Evolutionary conservation across 768 basidiomycete genomes (phyloP).

Genomic region (Naganishia randhawae): DNA sequence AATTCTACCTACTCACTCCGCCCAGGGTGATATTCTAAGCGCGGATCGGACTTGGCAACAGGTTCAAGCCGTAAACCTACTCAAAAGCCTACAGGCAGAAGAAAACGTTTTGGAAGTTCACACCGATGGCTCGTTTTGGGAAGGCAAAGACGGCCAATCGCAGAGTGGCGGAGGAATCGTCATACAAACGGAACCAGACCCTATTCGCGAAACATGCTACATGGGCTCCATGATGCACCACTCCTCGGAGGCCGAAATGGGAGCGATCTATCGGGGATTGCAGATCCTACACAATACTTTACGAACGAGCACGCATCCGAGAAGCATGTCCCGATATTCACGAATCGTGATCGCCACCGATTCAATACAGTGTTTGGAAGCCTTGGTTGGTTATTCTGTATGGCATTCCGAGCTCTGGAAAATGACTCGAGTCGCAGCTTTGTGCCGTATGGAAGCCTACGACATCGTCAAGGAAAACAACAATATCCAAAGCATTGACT

Average conservation of each 20-base stretch:
- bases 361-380: not conserved
- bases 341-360: constrained; percentile 8
- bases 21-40: not conserved
- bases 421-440: not conserved
- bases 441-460: constrained; percentile 12
- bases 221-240: constrained; percentile 24
- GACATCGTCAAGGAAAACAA: not conserved
- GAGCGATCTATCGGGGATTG: constrained; percentile 12
- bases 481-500: constrained; percentile 3
- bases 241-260: constrained; percentile 7
- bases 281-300: not conserved
- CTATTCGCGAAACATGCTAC: constrained; percentile 10
- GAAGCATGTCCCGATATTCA: not conserved
- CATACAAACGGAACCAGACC: not conserved
- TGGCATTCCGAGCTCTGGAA: not conserved
- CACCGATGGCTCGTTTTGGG: constrained; percentile 5
- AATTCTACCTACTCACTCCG: not conserved
- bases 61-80: not conserved
- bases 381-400: not conserved
- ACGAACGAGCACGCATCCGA: not conserved
- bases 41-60: not conserved
- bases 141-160: not conserved
- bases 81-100: not conserved
- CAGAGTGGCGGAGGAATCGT: constrained; percentile 16
- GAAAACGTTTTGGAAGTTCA: constrained; percentile 2